phyloP scores from a whole-genome alignment of 1,284 basidiomycete species.

The Boletellus dicymbophilus region DNA sequence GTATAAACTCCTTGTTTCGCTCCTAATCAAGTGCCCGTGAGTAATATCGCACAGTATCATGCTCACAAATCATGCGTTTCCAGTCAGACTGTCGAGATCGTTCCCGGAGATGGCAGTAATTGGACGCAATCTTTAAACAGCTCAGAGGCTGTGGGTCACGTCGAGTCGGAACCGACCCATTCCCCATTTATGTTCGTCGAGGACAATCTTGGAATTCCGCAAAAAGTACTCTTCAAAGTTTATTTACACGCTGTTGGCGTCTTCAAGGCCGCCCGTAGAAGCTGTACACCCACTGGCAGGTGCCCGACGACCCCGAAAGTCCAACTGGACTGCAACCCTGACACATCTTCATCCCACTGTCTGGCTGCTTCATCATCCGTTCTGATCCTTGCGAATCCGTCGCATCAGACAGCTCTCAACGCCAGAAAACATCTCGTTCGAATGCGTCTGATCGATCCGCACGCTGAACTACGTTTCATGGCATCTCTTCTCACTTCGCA shows the following conservation, averaged over 20 bases:
- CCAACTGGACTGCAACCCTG: background rate
- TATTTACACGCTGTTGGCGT: constrained; percentile 47
- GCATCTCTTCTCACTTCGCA: constrained; percentile 49
- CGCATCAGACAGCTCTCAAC: constrained; percentile 66
- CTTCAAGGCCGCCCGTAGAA: constrained; percentile 32
- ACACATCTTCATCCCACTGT: constrained; percentile 2
- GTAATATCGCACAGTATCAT: constrained; percentile 4
- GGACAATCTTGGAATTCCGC: constrained; percentile 64
- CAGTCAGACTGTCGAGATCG: constrained; percentile 28
- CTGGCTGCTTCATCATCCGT: constrained; percentile 42
- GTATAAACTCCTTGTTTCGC: constrained; percentile 25
- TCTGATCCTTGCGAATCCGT: constrained; percentile 64
- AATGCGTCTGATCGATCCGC: constrained; percentile 34
- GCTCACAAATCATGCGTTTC: background rate
- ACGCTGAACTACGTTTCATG: constrained; percentile 49
- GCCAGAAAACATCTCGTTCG: constrained; percentile 52
- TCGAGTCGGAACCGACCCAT: constrained; percentile 3
- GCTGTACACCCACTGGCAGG: no score
- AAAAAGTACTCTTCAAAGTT: constrained; percentile 51
- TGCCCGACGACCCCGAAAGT: background rate
- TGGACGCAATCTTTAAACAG: constrained; percentile 13
- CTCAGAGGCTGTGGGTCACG: background rate
- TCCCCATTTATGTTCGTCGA: constrained; percentile 56
- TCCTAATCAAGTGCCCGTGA: constrained; percentile 27
- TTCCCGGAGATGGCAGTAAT: constrained; percentile 25